Conservation (phyloP, 371 early-diverging fungal genomes). For the Zancudomyces culisetae region DNA sequence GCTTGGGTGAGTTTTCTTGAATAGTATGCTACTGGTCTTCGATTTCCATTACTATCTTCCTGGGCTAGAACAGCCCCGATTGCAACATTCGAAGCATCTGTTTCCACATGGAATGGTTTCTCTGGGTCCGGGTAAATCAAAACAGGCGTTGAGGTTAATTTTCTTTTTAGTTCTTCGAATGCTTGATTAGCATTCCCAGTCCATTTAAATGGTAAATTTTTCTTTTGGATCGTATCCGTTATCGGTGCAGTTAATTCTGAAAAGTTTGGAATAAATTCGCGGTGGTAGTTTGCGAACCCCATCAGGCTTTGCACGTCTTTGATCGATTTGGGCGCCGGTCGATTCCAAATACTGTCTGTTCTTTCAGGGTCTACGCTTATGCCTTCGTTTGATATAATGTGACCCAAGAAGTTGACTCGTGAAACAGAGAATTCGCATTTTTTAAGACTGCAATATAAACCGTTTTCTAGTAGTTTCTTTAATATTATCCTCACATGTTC, state of each 20-base stretch:
- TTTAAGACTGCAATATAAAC: slow-evolving; percentile 13
- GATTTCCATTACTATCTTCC: no score
- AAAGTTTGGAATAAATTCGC: slow-evolving; percentile 12
- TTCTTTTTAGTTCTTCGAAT: not conserved
- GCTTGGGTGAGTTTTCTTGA: not conserved
- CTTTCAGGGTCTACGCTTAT: slow-evolving; percentile 14
- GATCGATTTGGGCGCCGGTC: slow-evolving; percentile 15
- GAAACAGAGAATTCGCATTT: slow-evolving; percentile 29
- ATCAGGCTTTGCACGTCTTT: slow-evolving; percentile 16
- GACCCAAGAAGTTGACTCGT: slow-evolving; percentile 26
- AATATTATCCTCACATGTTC: slow-evolving; percentile 21
- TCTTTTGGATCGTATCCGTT: not conserved
- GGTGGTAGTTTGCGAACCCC: slow-evolving; percentile 21
- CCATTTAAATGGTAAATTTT: slow-evolving; percentile 1
- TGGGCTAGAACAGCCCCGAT: not conserved
- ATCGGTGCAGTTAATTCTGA: slow-evolving; percentile 13
- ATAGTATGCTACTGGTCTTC: not conserved
- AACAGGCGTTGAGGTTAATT: not conserved
- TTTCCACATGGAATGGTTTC: not conserved
- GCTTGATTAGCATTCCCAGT: not conserved
- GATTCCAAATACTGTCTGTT: slow-evolving; percentile 14
- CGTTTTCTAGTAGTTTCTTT: slow-evolving; percentile 8
- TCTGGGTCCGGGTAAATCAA: not conserved
- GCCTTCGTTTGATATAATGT: slow-evolving; percentile 15
- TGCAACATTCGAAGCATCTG: slow-evolving; percentile 1